Evolutionary conservation across 1,284 basidiomycete species (phyloP).

Genomic region (Vanrija sp.): DNA sequence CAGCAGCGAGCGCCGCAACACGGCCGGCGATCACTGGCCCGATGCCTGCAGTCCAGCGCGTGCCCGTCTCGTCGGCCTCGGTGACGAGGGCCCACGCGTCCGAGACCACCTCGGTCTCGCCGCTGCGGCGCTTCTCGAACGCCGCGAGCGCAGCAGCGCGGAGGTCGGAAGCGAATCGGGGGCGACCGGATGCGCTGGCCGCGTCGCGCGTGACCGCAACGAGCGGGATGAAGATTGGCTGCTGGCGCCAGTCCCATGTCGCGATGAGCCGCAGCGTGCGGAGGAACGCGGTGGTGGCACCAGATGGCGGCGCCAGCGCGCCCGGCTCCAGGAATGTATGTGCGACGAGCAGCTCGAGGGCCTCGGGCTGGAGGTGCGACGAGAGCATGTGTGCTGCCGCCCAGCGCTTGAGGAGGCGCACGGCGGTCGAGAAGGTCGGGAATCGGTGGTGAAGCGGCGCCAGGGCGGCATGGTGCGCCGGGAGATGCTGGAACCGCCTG

Average conservation of each 20-base stretch:
- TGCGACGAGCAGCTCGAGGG: slow-evolving; percentile 79
- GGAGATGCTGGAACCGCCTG: slow-evolving; percentile 68
- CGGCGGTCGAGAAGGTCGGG: slow-evolving; percentile 75
- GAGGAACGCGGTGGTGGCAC: slow-evolving; percentile 67
- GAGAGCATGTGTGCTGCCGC: slow-evolving; percentile 84
- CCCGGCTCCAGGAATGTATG: slow-evolving; percentile 53
- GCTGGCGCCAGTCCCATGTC: slow-evolving; percentile 71
- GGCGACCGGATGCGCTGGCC: slow-evolving; percentile 22
- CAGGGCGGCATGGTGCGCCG: slow-evolving; percentile 80
- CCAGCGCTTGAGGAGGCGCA: slow-evolving; percentile 90
- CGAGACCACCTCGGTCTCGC: slow-evolving; percentile 48
- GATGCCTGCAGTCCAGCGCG: slow-evolving; percentile 66
- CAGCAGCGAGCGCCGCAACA: slow-evolving; percentile 65
- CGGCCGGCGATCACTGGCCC: slow-evolving; percentile 67
- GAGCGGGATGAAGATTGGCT: slow-evolving; percentile 54
- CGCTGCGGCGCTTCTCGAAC: slow-evolving; percentile 47
- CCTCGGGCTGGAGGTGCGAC: slow-evolving; percentile 64
- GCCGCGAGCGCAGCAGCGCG: slow-evolving; percentile 60
- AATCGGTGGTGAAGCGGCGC: slow-evolving; percentile 74
- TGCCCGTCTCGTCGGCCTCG: slow-evolving; percentile 69
- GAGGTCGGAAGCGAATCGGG: slow-evolving; percentile 49
- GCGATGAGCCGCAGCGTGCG: slow-evolving; percentile 69
- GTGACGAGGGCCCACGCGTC: slow-evolving; percentile 78
- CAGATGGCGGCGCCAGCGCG: slow-evolving; percentile 47
- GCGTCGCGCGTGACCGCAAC: slow-evolving; percentile 30